These are phyloP conservation scores for Kluyveromyces marxianus DNA, from an alignment of 1,139 yeast species.

Conservation along the genomic window DNA sequence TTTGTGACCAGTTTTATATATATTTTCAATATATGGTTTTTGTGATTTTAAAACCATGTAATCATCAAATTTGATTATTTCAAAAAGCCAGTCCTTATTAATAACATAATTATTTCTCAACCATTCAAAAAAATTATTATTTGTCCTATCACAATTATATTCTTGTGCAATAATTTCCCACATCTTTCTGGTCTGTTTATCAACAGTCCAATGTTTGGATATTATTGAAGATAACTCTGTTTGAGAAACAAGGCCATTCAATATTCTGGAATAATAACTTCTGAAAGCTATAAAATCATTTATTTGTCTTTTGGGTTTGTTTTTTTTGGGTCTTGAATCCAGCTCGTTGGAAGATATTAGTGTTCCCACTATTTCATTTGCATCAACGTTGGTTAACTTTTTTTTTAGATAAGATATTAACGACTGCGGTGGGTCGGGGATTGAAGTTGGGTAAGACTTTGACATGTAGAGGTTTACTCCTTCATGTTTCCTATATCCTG, in stretches of 20 bases:
- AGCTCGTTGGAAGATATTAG: background rate
- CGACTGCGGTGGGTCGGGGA: conserved; percentile 7
- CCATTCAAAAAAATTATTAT: conserved; percentile 6
- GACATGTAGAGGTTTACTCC: conserved; percentile 11
- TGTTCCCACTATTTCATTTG: background rate
- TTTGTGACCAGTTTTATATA: background rate
- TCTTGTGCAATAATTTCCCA: conserved; percentile 11
- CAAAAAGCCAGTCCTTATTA: background rate
- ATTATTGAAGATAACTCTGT: conserved; percentile 6
- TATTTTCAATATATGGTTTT: conserved; percentile 9
- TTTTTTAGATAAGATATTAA: background rate
- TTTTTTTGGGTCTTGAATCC: background rate
- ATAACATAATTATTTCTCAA: conserved; percentile 4
- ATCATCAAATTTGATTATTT: background rate
- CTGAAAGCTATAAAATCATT: conserved; percentile 20
- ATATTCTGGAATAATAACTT: conserved; percentile 16
- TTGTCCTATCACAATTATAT: conserved; percentile 6
- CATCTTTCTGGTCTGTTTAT: conserved; percentile 5
- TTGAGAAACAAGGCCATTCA: conserved; percentile 6
- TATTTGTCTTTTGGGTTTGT: conserved; percentile 4
- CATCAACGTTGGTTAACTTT: background rate
- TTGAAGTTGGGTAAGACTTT: conserved; percentile 1
- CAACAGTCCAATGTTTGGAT: conserved; percentile 7
- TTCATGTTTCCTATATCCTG: conserved; percentile 3
- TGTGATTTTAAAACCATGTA: background rate